These are phyloP conservation scores for Dichotomopilus funicola DNA, from an alignment of 2,329 filamentous ascomycete genomes.

Conservation along the genomic window DNA sequence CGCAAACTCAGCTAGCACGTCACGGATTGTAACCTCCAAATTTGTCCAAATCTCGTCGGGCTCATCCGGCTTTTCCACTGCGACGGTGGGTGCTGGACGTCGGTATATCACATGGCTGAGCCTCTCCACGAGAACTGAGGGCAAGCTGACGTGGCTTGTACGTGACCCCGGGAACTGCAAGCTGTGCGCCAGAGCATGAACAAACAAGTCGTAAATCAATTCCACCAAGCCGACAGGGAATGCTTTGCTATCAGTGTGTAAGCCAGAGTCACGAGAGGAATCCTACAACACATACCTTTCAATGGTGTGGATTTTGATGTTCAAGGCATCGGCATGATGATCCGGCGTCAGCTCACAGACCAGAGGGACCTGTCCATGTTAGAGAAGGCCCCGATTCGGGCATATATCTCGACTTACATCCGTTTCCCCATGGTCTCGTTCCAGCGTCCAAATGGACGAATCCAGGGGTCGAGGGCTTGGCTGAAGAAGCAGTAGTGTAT, in stretches of 20 bases:
- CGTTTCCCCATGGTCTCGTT: constrained; percentile 57
- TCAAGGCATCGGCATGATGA: constrained; percentile 43
- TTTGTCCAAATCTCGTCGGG: constrained; percentile 39
- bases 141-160: constrained; percentile 15
- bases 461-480: constrained; percentile 54
- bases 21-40: constrained; percentile 47
- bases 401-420: constrained; percentile 43
- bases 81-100: neutral
- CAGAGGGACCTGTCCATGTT: constrained; percentile 50
- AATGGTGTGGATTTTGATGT: constrained; percentile 58
- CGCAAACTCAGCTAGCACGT: constrained; percentile 54
- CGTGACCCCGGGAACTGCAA: constrained; percentile 29
- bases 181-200: constrained; percentile 23
- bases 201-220: constrained; percentile 27
- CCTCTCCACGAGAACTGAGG: constrained; percentile 14
- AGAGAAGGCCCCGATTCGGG: neutral
- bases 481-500: constrained; percentile 75
- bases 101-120: neutral
- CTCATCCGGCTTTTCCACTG: neutral
- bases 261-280: constrained; percentile 13
- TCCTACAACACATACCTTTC: constrained; percentile 34
- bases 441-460: constrained; percentile 47
- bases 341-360: constrained; percentile 68
- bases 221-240: constrained; percentile 21
- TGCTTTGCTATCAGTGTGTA: constrained; percentile 17